phyloP scores from a whole-genome alignment of 345 rosid genomes.

The Melaleuca quinquenervia region DNA sequence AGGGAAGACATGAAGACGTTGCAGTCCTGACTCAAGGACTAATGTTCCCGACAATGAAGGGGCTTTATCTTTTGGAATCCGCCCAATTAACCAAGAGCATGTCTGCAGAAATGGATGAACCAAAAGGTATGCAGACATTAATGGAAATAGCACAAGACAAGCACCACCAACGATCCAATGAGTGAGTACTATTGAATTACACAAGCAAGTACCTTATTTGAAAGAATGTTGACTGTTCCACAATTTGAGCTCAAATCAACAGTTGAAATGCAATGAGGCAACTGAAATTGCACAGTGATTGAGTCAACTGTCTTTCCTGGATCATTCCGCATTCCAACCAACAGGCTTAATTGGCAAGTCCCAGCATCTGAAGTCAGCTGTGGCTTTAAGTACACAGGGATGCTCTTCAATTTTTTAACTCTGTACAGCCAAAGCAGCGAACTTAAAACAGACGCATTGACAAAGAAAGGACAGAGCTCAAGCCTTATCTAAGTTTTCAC shows the following conservation, averaged over 20 bases:
- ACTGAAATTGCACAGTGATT: slow-evolving; percentile 58
- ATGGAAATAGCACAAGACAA: neutral
- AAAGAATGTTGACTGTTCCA: slow-evolving; percentile 66
- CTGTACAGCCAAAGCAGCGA: slow-evolving; percentile 7
- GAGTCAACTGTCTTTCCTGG: slow-evolving; percentile 82
- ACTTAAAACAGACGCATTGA: neutral
- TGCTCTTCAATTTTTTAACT: slow-evolving; percentile 75
- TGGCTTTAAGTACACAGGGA: slow-evolving; percentile 82
- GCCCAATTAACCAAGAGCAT: slow-evolving; percentile 80
- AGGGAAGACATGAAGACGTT: slow-evolving; percentile 71
- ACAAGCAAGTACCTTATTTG: slow-evolving; percentile 50
- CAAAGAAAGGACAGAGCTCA: neutral
- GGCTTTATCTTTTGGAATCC: slow-evolving; percentile 75
- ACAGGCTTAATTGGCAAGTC: slow-evolving; percentile 51
- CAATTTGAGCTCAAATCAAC: slow-evolving; percentile 88
- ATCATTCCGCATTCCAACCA: slow-evolving; percentile 79
- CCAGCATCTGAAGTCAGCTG: slow-evolving; percentile 78
- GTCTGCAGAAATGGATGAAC: slow-evolving; percentile 26
- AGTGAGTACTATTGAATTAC: neutral
- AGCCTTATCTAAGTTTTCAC: neutral
- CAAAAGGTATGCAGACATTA: neutral
- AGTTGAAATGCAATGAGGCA: slow-evolving; percentile 64
- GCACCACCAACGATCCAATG: neutral
- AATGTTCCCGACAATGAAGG: slow-evolving; percentile 74
- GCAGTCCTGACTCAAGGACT: slow-evolving; percentile 45